phyloP scores from a whole-genome alignment of 345 rosid genomes.

The Heritiera littoralis region DNA sequence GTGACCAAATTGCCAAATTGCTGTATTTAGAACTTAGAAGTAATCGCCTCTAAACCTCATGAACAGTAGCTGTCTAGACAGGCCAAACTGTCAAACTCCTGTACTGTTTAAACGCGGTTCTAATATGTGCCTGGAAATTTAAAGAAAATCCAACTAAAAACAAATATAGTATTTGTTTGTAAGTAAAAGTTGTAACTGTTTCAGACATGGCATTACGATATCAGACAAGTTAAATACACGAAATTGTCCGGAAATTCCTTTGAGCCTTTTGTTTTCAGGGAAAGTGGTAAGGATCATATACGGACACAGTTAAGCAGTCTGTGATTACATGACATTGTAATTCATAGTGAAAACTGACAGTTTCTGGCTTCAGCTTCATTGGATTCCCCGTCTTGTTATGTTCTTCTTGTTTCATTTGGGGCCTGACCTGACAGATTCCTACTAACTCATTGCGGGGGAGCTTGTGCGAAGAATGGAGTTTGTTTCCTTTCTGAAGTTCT shows the following conservation, averaged over 20 bases:
- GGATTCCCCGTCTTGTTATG: background rate
- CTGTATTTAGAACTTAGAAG: background rate
- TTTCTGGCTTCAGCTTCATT: background rate
- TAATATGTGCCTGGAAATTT: background rate
- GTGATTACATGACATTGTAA: background rate
- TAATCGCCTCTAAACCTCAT: background rate
- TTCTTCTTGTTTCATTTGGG: background rate
- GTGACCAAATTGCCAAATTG: background rate
- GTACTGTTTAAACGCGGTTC: background rate
- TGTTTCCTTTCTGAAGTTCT: background rate
- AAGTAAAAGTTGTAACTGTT: background rate
- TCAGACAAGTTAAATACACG: background rate
- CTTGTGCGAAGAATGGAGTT: background rate
- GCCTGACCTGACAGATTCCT: background rate
- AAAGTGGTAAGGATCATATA: background rate
- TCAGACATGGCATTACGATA: background rate
- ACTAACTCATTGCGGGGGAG: background rate
- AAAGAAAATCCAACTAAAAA: background rate
- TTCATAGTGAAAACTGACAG: background rate
- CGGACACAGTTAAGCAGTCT: background rate
- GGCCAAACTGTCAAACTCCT: background rate
- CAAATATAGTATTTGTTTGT: background rate
- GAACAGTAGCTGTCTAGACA: background rate
- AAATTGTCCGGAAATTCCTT: conserved; percentile 10
- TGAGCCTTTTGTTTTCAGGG: background rate